Conservation (phyloP, 768 basidiomycete species). For the Mrakia hoshinonis region DNA sequence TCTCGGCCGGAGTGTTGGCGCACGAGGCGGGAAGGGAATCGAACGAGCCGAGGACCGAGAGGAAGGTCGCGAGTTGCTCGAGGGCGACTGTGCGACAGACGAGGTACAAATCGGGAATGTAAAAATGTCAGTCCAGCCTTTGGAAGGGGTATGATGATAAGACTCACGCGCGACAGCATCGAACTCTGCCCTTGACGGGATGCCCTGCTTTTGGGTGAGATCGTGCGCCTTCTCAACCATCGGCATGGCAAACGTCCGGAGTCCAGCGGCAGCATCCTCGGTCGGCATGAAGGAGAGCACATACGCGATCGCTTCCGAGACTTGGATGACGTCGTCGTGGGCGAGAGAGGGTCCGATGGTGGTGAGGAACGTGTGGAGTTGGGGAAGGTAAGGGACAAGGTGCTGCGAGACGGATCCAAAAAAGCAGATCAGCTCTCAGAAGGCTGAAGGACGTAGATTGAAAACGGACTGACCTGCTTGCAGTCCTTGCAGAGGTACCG, state of each 20-base stretch:
- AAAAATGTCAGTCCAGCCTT: too few relatives aligned
- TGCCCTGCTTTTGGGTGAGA: conserved; percentile 49
- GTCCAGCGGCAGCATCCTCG: conserved; percentile 70
- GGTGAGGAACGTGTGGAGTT: conserved; percentile 77
- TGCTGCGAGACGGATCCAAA: conserved; percentile 49
- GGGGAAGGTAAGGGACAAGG: conserved; percentile 81
- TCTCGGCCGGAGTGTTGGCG: conserved; percentile 64
- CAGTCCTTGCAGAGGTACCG: conserved; percentile 97
- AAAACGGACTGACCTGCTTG: conserved; percentile 53
- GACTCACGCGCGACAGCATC: conserved; percentile 60
- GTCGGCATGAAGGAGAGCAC: conserved; percentile 88
- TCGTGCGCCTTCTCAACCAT: conserved; percentile 69
- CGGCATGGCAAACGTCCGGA: conserved; percentile 77
- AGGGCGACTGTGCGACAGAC: conserved; percentile 54
- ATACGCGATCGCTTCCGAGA: conserved; percentile 91
- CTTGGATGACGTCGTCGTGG: conserved; percentile 80
- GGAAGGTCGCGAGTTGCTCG: conserved; percentile 88
- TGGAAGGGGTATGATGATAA: too few relatives aligned
- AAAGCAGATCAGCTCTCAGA: conserved; percentile 8
- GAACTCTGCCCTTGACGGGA: conserved; percentile 59
- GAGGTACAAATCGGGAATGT: too few relatives aligned
- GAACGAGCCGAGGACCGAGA: conserved; percentile 69
- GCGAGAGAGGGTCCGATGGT: conserved; percentile 67
- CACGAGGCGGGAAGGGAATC: conserved; percentile 76
- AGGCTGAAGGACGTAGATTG: background rate